These are phyloP conservation scores for Euphorbia schlechtendalii DNA, from an alignment of 441 rosid species.

Conservation along the genomic window DNA sequence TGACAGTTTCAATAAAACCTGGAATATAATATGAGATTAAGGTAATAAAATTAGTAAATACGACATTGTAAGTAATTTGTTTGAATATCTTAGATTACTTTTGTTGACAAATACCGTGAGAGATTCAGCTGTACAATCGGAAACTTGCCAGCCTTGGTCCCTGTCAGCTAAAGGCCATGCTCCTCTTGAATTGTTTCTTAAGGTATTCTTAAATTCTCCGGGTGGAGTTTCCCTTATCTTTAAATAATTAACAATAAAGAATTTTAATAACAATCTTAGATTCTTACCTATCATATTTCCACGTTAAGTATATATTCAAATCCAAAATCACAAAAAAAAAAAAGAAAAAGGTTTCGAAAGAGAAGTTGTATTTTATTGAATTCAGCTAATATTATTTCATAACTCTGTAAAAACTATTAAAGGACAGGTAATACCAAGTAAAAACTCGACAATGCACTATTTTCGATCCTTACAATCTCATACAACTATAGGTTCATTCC, in stretches of 20 bases:
- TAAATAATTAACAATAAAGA: not conserved
- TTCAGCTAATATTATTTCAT: no score
- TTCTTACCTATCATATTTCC: no score
- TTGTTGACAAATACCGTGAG: slow-evolving; percentile 20
- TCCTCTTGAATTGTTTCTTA: slow-evolving; percentile 32
- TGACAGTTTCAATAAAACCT: slow-evolving; percentile 53
- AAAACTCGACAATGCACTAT: no score
- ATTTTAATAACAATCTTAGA: not conserved
- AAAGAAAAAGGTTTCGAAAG: no score
- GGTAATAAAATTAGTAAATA: not conserved
- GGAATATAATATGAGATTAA: not conserved
- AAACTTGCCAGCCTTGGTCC: slow-evolving; percentile 46
- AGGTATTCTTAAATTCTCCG: slow-evolving; percentile 27
- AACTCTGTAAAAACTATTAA: no score
- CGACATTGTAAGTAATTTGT: no score
- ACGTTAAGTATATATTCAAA: no score
- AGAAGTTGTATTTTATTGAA: no score
- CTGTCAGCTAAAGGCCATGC: slow-evolving; percentile 40
- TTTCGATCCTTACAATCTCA: no score
- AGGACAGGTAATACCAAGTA: no score
- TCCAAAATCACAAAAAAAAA: no score
- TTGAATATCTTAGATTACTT: not conserved
- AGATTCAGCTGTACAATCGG: slow-evolving; percentile 42
- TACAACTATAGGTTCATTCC: no score
- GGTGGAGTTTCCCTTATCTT: slow-evolving; percentile 22